A percentile compares a stretch with the other conserved stretches of the same genome.
These are phyloP conservation scores for Acanthamoeba healyi DNA, from an alignment of 208 protist species.

Conservation along the genomic window DNA sequence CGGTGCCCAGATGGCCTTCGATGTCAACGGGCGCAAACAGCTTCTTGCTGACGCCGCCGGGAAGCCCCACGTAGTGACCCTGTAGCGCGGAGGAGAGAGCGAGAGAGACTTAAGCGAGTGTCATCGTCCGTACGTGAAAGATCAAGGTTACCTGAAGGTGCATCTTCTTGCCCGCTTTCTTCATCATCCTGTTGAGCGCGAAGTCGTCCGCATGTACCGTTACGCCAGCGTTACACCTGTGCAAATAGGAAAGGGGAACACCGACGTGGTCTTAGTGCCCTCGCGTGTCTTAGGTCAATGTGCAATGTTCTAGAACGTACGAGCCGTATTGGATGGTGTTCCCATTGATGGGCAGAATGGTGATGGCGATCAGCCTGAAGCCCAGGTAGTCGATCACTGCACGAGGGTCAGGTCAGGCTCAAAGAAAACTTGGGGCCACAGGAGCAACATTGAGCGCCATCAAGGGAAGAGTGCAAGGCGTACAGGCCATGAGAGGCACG, in stretches of 20 bases:
- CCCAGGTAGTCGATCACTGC: constrained; percentile 70
- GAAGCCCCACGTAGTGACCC: constrained; percentile 31
- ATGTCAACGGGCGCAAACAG: constrained; percentile 62
- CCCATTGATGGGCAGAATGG: constrained; percentile 15
- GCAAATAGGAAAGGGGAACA: neutral
- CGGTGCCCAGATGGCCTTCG: constrained; percentile 35
- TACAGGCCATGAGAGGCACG: constrained; percentile 71
- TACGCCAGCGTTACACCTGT: neutral
- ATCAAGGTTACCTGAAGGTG: neutral
- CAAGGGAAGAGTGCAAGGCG: constrained; percentile 12
- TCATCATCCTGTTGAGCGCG: constrained; percentile 49
- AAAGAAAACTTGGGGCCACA: no score
- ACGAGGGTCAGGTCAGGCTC: no score
- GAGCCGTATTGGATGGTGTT: constrained; percentile 44
- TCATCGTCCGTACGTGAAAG: no score
- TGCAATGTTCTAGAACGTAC: neutral
- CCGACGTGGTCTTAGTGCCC: no score
- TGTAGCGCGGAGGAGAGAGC: neutral
- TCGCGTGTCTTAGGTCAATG: no score
- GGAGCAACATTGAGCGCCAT: no score
- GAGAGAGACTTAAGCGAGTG: no score
- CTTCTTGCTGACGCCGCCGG: neutral
- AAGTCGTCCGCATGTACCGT: constrained; percentile 2
- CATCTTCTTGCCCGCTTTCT: constrained; percentile 38
- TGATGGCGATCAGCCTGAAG: constrained; percentile 65